Base-by-base conservation (phyloP, 2,329 filamentous ascomycete genomes). In the Hirsutella thompsonii region DNA sequence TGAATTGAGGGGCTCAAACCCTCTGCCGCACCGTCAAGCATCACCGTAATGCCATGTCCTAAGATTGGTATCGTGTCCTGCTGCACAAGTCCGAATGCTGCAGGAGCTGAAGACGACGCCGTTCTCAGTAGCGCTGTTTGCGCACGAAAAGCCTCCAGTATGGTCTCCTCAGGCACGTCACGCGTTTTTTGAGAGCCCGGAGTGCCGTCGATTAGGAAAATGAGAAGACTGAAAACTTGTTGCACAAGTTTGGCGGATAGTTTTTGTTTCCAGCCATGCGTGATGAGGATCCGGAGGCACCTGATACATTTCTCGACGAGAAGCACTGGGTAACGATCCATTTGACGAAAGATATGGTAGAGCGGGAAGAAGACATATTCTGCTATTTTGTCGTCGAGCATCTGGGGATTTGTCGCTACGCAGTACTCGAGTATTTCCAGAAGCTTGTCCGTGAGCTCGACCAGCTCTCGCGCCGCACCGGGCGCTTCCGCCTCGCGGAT, bases 301-400 rank as follows among this genome's bases (percentile, higher is more conserved):
- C 79, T 77, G 36, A 95, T 68, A 23, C 82, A 80, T 35, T 83
- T 62, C 57, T 98, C 92, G 8, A 92, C 64, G 33, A 85, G 67
- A 29, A 74, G 72, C 37, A 83, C 73, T 1, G 89, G 79, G 41
- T 89, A 76, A 37, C 73, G 69, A 46, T 83, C 76, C 49, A 85
- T 81, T 46, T 79, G 74, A 44, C 86, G 81, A 52, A 98, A 81
- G 32, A 96, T 77, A 50, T 92, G 83, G 1, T 86, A 88, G 0
- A 98, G 67, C 0, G 92, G 92, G 47, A 95, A 94, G 67, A 96
- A 96, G 54, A 84, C 74, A 67, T 96, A 98, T 64, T 95, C 89
- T 13, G 89, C 87, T 16, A 96, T 66, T 57, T 88, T 90, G 40
- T 80, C 72, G 57, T 95, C 86, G 16, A 96, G 59, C 1, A 66